phyloP scores from a whole-genome alignment of 345 rosid species.

The Dovyalis caffra region DNA sequence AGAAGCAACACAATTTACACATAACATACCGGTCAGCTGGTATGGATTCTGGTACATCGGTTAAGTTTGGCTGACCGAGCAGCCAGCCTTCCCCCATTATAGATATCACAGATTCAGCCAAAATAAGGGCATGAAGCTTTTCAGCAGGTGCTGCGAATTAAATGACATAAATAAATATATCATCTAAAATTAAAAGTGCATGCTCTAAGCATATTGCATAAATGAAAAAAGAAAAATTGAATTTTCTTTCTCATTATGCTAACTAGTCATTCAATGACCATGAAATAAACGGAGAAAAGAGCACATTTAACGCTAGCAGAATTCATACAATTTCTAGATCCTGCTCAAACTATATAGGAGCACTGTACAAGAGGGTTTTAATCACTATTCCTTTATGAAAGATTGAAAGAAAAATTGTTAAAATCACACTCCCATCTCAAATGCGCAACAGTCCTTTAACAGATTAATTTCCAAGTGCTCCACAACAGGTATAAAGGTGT shows the following conservation, averaged over 20 bases:
- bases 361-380: no score
- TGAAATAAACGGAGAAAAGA: no score
- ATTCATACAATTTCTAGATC: no score
- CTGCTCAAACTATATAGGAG: no score
- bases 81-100: constrained; percentile 76
- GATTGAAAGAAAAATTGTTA: no score
- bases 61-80: constrained; percentile 47
- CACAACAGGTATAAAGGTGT: not conserved
- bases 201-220: no score
- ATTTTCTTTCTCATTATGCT: no score
- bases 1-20: not conserved
- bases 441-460: not conserved
- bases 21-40: constrained; percentile 61
- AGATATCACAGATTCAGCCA: constrained; percentile 70
- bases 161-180: constrained; percentile 17
- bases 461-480: not conserved
- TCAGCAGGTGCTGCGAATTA: constrained; percentile 69
- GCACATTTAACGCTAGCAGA: no score
- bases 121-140: constrained; percentile 72
- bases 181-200: constrained; percentile 9
- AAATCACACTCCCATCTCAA: not conserved
- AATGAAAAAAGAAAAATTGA: no score
- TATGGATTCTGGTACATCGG: constrained; percentile 47
- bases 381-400: no score
- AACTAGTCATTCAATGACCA: no score